Evolutionary conservation across 2,329 filamentous ascomycete species (phyloP), one percentile per base, ranked within the genome.

Genomic region (Curvularia sp.): DNA sequence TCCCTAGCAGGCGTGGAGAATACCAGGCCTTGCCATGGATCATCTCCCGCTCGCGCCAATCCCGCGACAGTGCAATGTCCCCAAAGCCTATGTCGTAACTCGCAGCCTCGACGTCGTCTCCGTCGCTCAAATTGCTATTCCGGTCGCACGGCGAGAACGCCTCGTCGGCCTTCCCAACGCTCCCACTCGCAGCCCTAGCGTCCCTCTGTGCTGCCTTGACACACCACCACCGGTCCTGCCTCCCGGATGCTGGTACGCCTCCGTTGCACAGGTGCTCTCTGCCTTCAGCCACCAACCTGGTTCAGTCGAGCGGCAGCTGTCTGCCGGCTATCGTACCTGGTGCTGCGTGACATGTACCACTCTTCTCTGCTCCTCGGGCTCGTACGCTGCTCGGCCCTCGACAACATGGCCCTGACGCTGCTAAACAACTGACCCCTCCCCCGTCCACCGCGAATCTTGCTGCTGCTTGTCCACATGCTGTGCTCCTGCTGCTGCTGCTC

Each of bases 251-350:
- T 70, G 67, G 72, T 65, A 67, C 55, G 54, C 39, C 61, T 55
- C 58, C 39, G 63, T 69, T 60, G 67, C 68, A 72, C 62, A 66
- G 43, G 49, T 58, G 62, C 49, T 59, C 58, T 64, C 58, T 53
- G 61, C 31, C 33, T 59, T 35, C 69, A 70, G 70, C 73, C 73
- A 73, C 65, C 68, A 70, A 58, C 72, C 70, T 63, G 72, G 70
- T 75, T 72, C 55, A 59, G 68, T 67, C 64, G 52, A 69, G 68
- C 72, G 65, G 72, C 71, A 73, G 65, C 68, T 69, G 67, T 71
- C 67, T 66, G 62, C 70, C 67, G 68, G 64, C 53, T 60, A 67
- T 68, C 66, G 66, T 71, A 57, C 60, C 63, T 62, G 63, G 60
- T 67, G 60, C 62, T 68, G 58, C 61, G 58, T 62, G 58, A 69